Evolutionary conservation across 2,329 filamentous ascomycete species (phyloP).

Genomic region (Xylariaceae sp.): DNA sequence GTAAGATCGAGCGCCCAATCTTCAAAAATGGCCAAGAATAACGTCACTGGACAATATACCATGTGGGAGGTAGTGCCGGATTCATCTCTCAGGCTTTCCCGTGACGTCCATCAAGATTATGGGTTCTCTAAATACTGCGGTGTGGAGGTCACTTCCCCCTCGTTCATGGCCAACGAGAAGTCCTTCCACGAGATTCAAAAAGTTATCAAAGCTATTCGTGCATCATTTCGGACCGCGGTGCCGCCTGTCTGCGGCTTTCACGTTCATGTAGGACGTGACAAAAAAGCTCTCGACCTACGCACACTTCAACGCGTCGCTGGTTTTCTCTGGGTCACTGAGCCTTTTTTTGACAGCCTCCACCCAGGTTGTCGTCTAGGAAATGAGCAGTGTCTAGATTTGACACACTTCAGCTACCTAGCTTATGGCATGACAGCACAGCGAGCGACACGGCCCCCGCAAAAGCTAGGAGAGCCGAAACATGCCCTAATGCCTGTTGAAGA

Average conservation of each 20-base stretch:
- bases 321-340: conserved; percentile 4
- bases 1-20: neutral
- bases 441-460: neutral
- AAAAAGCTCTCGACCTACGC: neutral
- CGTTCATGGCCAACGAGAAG: neutral
- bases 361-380: conserved; percentile 4
- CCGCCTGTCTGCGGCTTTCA: conserved; percentile 6
- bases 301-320: conserved; percentile 3
- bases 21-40: neutral
- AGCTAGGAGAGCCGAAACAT: neutral
- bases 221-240: conserved; percentile 1
- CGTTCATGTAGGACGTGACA: conserved; percentile 4
- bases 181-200: conserved; percentile 4
- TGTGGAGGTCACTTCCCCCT: conserved; percentile 4
- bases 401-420: neutral
- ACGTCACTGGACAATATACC: neutral
- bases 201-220: conserved; percentile 5
- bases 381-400: neutral
- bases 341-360: conserved; percentile 3
- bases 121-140: conserved; percentile 1
- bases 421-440: neutral
- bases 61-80: conserved; percentile 7
- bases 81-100: neutral
- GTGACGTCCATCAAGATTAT: neutral
- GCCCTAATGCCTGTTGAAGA: neutral